A percentile compares a stretch with the other conserved stretches of the same genome.
Evolutionary conservation across 495 filamentous ascomycete species (phyloP).

Genomic region (Penicillium salamii): DNA sequence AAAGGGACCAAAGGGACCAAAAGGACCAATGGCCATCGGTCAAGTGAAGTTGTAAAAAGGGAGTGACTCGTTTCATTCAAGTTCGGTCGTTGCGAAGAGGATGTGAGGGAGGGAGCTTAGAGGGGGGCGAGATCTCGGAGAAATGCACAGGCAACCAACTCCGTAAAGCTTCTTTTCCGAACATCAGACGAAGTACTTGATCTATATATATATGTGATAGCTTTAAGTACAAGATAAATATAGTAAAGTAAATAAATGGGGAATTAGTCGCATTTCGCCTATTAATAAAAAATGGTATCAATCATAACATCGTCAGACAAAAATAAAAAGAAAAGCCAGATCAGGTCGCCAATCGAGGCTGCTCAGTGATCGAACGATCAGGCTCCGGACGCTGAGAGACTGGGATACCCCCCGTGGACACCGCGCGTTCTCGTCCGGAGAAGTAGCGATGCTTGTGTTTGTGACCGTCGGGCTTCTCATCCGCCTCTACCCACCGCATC

Average conservation of each 20-base stretch:
- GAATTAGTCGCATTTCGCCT: too few species aligned
- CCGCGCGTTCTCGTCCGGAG: conserved; percentile 18
- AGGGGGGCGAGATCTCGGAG: conserved; percentile 9
- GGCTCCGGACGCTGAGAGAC: background rate
- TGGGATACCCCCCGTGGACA: conserved; percentile 12
- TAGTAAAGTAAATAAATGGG: too few species aligned
- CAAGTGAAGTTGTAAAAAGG: conserved; percentile 10
- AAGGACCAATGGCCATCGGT: conserved; percentile 36
- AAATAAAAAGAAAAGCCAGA: background rate
- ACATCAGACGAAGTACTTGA: background rate
- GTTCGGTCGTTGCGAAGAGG: conserved; percentile 13
- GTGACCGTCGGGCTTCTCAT: conserved; percentile 20
- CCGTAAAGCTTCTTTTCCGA: conserved; percentile 1
- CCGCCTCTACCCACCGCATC: conserved; percentile 38
- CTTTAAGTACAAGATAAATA: too few species aligned
- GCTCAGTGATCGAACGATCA: background rate
- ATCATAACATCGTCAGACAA: conserved; percentile 17
- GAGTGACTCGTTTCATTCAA: conserved; percentile 24
- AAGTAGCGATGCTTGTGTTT: conserved; percentile 21
- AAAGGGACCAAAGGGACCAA: conserved; percentile 30
- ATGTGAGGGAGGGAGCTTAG: background rate
- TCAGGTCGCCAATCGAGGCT: background rate
- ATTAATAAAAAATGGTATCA: conserved; percentile 1
- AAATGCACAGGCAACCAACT: conserved; percentile 4
- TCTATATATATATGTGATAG: background rate